phyloP scores from a whole-genome alignment of 2,329 filamentous ascomycete genomes.

The Alternaria viburni region DNA sequence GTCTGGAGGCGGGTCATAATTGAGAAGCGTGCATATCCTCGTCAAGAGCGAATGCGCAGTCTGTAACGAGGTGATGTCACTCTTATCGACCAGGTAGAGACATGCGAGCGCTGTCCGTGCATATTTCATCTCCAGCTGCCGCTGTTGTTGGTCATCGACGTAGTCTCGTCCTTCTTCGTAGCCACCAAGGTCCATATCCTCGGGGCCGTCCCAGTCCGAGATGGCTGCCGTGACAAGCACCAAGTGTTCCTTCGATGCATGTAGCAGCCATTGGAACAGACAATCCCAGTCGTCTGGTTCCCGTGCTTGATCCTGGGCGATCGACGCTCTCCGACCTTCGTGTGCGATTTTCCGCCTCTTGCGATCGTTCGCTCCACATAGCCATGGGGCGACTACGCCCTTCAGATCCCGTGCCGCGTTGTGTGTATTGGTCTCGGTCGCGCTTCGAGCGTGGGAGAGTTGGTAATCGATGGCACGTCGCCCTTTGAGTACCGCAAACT shows the following conservation, averaged over 20 bases:
- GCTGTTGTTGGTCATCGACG: constrained; percentile 66
- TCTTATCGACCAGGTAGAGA: constrained; percentile 70
- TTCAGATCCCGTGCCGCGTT: constrained; percentile 68
- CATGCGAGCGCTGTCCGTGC: constrained; percentile 71
- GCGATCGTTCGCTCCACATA: constrained; percentile 69
- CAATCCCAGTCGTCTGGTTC: constrained; percentile 67
- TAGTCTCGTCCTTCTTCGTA: constrained; percentile 60
- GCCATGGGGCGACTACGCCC: constrained; percentile 74
- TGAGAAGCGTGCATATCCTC: constrained; percentile 66
- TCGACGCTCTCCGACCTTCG: constrained; percentile 31
- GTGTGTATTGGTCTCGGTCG: constrained; percentile 30
- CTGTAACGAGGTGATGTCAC: constrained; percentile 63
- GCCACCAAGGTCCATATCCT: constrained; percentile 71
- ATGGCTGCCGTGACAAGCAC: constrained; percentile 67
- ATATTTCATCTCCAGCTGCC: constrained; percentile 68
- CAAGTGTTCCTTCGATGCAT: constrained; percentile 67
- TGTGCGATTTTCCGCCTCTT: constrained; percentile 55
- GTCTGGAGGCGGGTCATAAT: constrained; percentile 63
- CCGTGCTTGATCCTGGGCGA: constrained; percentile 43
- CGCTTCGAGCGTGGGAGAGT: constrained; percentile 49
- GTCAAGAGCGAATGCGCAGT: constrained; percentile 66
- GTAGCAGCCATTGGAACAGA: constrained; percentile 70
- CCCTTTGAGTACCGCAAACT: constrained; percentile 69
- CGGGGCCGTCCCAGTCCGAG: constrained; percentile 75
- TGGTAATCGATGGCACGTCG: constrained; percentile 65